Evolutionary conservation across 352 stramenopile species (phyloP), one percentile per base, ranked within the genome.

Genomic region (Aphanomyces astaci): DNA sequence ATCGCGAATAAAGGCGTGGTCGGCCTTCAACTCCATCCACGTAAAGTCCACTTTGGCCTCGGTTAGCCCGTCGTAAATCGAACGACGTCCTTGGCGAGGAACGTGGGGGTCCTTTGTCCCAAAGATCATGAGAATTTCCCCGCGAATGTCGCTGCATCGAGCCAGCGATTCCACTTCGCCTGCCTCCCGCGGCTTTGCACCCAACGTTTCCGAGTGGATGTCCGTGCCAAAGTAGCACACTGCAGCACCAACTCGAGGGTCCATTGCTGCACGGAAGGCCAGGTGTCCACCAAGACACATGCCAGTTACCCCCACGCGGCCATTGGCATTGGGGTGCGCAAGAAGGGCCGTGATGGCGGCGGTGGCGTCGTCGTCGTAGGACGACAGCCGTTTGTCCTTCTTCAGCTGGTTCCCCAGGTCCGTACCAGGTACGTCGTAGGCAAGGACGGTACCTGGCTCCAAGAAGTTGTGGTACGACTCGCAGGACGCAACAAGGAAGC

Each of bases 51-150:
- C 32, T 19, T 17, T 32, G 9, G 62, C 62, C 9, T 49, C 40
- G 13, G n/a, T 31, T 27, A 68, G 62, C 40, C 13, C 33, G 30
- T 68, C 31, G 51, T 68, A 68, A n/a, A 68, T 68, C 17, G 17
- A 30, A 10, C n/a, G 28, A 17, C 62, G 62, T 32, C 62, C 62
- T 59, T 49, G 33, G 19, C 48, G 62, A 11, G 62, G 62, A 17
- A 68, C 62, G 27, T 68, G 62, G 17, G 62, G 62, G 25, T 68
- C 62, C 33, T 68, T 49, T n/a, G 33, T 40, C 5, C 62, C 62
- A 39, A 68, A 68, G 10, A 68, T 51, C 53, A 68, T 56, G 33
- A 68, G 53, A n/a, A 68, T 15, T 27, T 68, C 62, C 31, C 62
- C 62, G 11, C 17, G 19, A 43, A 68, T 68, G 31, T 56, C 19